Conservation (phyloP, 805 yeast genomes). For the Phaffomyces thermotolerans region DNA sequence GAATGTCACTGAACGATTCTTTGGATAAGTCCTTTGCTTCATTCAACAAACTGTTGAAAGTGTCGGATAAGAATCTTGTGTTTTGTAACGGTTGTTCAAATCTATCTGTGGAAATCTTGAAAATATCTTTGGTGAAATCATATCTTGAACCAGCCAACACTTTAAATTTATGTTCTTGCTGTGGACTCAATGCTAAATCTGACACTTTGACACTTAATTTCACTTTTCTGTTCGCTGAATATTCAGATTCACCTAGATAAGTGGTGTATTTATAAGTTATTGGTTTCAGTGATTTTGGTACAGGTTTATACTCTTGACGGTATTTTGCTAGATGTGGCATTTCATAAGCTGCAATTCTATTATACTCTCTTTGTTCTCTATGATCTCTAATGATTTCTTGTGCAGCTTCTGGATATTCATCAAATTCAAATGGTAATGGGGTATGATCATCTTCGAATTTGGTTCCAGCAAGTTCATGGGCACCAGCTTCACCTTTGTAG, state of each 20-base stretch:
- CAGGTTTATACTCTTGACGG: slow-evolving; percentile 59
- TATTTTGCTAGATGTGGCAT: slow-evolving; percentile 76
- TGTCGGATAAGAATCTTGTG: slow-evolving; percentile 61
- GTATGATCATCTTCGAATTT: slow-evolving; percentile 30
- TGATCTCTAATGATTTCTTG: slow-evolving; percentile 65
- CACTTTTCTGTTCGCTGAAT: slow-evolving; percentile 56
- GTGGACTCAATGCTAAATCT: slow-evolving; percentile 44
- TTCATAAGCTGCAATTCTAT: slow-evolving; percentile 85
- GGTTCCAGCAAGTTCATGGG: slow-evolving; percentile 28
- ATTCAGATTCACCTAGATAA: slow-evolving; percentile 61
- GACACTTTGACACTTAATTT: slow-evolving; percentile 45
- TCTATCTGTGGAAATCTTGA: slow-evolving; percentile 58
- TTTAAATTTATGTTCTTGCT: slow-evolving; percentile 65
- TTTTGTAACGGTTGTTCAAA: slow-evolving; percentile 81
- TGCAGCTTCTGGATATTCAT: slow-evolving; percentile 62
- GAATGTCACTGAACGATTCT: slow-evolving; percentile 70
- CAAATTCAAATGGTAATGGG: slow-evolving; percentile 44
- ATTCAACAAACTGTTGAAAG: slow-evolving; percentile 49
- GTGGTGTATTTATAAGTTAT: slow-evolving; percentile 65
- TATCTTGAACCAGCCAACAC: slow-evolving; percentile 75
- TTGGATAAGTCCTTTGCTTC: slow-evolving; percentile 52
- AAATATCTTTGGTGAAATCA: slow-evolving; percentile 48
- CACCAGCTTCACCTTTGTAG: slow-evolving; percentile 35
- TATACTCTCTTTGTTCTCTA: slow-evolving; percentile 68
- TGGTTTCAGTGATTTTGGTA: slow-evolving; percentile 34